A percentile compares a stretch with the other conserved stretches of the same genome.
Evolutionary conservation across 208 protist species (phyloP).

Genomic region (Wallacemonas sp.): DNA sequence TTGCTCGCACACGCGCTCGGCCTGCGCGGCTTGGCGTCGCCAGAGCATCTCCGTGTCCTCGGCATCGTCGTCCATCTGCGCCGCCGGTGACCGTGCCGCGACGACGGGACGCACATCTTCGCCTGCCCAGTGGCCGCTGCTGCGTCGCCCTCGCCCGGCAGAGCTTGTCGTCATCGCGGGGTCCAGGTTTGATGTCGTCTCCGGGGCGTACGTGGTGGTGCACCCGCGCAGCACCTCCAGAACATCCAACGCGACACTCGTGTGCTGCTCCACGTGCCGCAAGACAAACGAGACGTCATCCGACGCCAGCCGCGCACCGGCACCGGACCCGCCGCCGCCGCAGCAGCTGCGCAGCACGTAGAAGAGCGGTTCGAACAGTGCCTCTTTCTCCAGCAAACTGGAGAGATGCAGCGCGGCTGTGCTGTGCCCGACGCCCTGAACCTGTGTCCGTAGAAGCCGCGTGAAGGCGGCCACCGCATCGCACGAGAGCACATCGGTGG

Average conservation of each 20-base stretch:
- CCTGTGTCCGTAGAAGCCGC: slow-evolving; percentile 9
- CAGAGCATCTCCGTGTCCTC: neutral
- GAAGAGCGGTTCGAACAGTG: slow-evolving; percentile 41
- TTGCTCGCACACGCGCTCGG: slow-evolving; percentile 23
- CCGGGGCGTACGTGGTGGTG: slow-evolving; percentile 16
- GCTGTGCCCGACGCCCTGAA: slow-evolving; percentile 19
- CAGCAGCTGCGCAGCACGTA: slow-evolving; percentile 24
- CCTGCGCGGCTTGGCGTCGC: slow-evolving; percentile 5
- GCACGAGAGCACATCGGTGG: neutral
- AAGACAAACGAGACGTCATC: too few species aligned
- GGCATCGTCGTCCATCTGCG: neutral
- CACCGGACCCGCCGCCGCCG: neutral
- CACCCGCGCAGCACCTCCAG: slow-evolving; percentile 23
- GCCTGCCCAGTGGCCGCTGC: slow-evolving; percentile 5
- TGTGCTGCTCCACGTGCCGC: slow-evolving; percentile 16
- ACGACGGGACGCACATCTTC: too few species aligned
- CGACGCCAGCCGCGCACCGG: neutral
- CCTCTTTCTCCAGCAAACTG: slow-evolving; percentile 41
- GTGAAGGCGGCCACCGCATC: neutral
- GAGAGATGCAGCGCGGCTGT: slow-evolving; percentile 29
- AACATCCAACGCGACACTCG: slow-evolving; percentile 32
- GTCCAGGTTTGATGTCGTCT: neutral
- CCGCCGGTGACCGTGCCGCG: too few species aligned
- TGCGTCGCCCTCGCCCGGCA: slow-evolving; percentile 12
- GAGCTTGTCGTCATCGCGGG: neutral